Evolutionary conservation across 495 filamentous ascomycete species (phyloP), one percentile per base, ranked within the genome.

Genomic region (Rusavskia elegans): DNA sequence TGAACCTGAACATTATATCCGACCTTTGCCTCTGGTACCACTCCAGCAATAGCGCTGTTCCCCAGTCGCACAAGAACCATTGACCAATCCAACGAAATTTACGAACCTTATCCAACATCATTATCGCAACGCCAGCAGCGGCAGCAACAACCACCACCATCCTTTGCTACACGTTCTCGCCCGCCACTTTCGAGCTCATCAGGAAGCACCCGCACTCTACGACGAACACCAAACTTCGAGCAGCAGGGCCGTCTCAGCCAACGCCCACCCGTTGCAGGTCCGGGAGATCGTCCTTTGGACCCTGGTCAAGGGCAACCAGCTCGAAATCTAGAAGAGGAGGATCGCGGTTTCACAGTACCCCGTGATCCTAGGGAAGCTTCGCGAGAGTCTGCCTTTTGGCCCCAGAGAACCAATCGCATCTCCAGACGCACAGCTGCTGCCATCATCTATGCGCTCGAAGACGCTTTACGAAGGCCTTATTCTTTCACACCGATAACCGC

Each of bases 391-490:
- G 75, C 68, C 1, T 71, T 75, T 56, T 76, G 70, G 68, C 75
- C 76, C 27, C 71, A 67, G 53, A 69, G 76, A 50, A 73, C 72
- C 9, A 75, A 74, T 53, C 67, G 70, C 46, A 76, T 85, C 55
- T 84, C 82, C 9, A 69, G 72, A 19, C 73, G 78, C 44, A 85
- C 82, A 30, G 77, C 81, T 16, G 78, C 81, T 53, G 90, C 92
- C 17, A 88, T 98, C 62, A 82, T 87, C 55, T 95, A 82, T 74
- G 79, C 87, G 6, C 79, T 97, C 45, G 90, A 98, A 71, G 87
- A 90, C 68, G 92, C 85, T 44, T 74, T 96, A 48, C 83, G 56
- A 51, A 78, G 80, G 38, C 90, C 92, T 1, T 76, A 88, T 53
- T 74, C 79, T 11, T 92, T 98, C 68, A 89, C 89, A 4, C 75